These are phyloP conservation scores for Candida pseudoglaebosa DNA, from an alignment of 805 yeast genomes.

Conservation along the genomic window DNA sequence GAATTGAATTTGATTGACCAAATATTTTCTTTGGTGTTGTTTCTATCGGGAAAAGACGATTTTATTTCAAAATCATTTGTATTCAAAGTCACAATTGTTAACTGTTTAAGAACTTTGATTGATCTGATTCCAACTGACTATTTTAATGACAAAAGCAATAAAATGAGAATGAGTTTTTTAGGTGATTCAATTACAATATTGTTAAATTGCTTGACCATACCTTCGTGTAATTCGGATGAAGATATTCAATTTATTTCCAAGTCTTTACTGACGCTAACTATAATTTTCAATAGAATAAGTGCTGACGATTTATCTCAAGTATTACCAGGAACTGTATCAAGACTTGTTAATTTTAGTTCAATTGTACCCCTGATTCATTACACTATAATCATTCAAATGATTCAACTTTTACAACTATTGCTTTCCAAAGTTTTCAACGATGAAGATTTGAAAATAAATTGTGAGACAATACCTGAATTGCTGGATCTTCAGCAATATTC, in stretches of 20 bases:
- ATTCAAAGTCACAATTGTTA: constrained; percentile 16
- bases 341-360: constrained; percentile 25
- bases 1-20: constrained; percentile 29
- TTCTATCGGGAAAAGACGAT: constrained; percentile 16
- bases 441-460: constrained; percentile 7
- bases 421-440: constrained; percentile 32
- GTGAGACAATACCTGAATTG: neutral
- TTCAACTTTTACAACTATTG: constrained; percentile 19
- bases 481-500: neutral
- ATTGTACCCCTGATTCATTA: constrained; percentile 20
- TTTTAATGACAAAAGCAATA: constrained; percentile 6
- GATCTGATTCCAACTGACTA: constrained; percentile 3
- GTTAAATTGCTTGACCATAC: constrained; percentile 1
- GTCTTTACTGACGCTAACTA: constrained; percentile 3
- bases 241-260: constrained; percentile 1
- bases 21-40: constrained; percentile 28
- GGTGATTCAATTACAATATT: constrained; percentile 7
- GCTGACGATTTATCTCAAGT: constrained; percentile 33
- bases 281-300: constrained; percentile 11
- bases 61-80: constrained; percentile 9
- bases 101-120: constrained; percentile 12
- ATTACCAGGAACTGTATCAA: constrained; percentile 38
- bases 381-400: constrained; percentile 15
- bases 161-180: constrained; percentile 8
- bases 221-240: constrained; percentile 1